Conservation (phyloP, 1,284 basidiomycete genomes). For the Cutaneotrichosporon dermatis region DNA sequence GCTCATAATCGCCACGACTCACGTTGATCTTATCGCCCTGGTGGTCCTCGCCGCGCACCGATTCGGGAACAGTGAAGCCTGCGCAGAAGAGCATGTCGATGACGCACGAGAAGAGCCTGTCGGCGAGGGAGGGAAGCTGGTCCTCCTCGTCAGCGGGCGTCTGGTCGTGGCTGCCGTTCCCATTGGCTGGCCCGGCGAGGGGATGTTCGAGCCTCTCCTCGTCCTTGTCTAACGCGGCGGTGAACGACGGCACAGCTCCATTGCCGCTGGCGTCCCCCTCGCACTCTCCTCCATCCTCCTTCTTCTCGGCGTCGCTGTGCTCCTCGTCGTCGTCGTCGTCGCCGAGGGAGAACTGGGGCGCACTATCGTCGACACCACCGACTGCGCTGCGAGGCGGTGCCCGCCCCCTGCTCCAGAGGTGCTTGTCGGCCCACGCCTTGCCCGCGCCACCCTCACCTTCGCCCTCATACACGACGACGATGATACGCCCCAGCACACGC, state of each 20-base stretch:
- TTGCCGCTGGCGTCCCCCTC: too few species aligned
- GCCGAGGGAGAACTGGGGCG: constrained; percentile 54
- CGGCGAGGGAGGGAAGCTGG: constrained; percentile 65
- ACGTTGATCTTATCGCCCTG: constrained; percentile 67
- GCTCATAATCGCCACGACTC: constrained; percentile 10
- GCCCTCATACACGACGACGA: constrained; percentile 79
- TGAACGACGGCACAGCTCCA: constrained; percentile 4
- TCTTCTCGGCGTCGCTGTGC: constrained; percentile 59
- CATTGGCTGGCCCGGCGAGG: constrained; percentile 22
- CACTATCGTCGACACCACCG: not conserved
- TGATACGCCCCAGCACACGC: constrained; percentile 75
- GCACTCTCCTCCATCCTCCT: constrained; percentile 47
- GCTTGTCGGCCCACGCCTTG: constrained; percentile 13
- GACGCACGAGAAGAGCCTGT: constrained; percentile 68
- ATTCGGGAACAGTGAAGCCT: constrained; percentile 78
- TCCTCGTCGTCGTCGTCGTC: constrained; percentile 59
- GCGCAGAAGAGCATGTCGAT: constrained; percentile 85
- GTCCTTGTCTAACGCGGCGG: constrained; percentile 34
- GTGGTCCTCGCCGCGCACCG: constrained; percentile 64
- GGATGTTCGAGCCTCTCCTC: constrained; percentile 24
- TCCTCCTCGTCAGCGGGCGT: constrained; percentile 25
- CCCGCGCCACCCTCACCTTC: constrained; percentile 53
- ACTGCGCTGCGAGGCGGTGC: not conserved
- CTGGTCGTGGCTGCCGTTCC: constrained; percentile 19
- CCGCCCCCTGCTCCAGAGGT: constrained; percentile 7